Conservation (phyloP, 371 early-diverging fungal genomes). For the Funneliformis caledonium region DNA sequence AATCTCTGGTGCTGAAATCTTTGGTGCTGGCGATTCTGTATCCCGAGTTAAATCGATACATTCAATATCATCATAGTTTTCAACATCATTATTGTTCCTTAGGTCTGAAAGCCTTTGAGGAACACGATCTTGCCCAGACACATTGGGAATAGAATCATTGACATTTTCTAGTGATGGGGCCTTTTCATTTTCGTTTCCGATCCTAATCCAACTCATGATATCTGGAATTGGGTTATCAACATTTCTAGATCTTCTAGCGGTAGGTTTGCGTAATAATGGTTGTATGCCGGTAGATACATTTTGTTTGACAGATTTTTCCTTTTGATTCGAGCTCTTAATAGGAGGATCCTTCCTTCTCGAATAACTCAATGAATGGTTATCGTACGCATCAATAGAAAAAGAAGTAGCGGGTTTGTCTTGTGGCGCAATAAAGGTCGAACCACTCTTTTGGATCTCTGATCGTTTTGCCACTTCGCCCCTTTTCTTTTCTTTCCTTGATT, state of each 20-base stretch:
- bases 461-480: neutral
- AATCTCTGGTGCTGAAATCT: neutral
- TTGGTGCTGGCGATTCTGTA: neutral
- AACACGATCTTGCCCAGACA: neutral
- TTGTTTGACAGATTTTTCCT: neutral
- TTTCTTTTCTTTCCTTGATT: constrained; percentile 4
- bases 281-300: neutral
- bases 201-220: neutral
- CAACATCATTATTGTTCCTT: neutral
- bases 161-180: neutral
- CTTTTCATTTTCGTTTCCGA: neutral
- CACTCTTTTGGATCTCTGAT: no score
- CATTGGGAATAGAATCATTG: neutral
- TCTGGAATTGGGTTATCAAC: neutral
- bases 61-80: neutral
- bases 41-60: neutral
- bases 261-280: neutral
- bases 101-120: neutral
- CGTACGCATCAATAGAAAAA: no score
- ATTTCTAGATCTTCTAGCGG: neutral
- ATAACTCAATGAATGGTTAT: no score
- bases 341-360: no score
- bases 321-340: neutral
- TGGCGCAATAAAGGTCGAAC: neutral
- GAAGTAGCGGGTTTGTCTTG: neutral